Evolutionary conservation across 139 green algal genomes (phyloP).

Genomic region (Mesotaenium endlicherianum): DNA sequence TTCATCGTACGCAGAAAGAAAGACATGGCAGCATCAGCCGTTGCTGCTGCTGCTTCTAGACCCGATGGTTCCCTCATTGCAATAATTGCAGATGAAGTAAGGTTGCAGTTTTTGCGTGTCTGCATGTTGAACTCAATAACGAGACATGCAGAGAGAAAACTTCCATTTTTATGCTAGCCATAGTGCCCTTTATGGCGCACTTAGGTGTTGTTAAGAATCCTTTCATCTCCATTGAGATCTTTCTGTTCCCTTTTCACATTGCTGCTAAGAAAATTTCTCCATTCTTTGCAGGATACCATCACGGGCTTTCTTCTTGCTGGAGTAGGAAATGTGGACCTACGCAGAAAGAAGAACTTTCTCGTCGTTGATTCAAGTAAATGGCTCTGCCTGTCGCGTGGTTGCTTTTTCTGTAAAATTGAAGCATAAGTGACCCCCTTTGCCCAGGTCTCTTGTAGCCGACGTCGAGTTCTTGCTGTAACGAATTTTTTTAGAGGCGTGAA

Average conservation of each 20-base stretch:
- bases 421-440: too few species aligned
- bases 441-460: too few species aligned
- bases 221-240: background rate
- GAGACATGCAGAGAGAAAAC: background rate
- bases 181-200: background rate
- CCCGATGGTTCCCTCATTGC: slow-evolving; percentile 49
- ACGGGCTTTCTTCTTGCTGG: slow-evolving; percentile 96
- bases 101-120: too few species aligned
- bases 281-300: slow-evolving; percentile 84
- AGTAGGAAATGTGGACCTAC: slow-evolving; percentile 89
- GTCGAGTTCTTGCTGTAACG: too few species aligned
- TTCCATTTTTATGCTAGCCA: background rate
- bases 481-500: too few species aligned
- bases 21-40: slow-evolving; percentile 7
- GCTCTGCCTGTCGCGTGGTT: too few species aligned
- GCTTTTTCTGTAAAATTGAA: too few species aligned
- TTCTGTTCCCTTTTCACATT: background rate
- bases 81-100: slow-evolving; percentile 54
- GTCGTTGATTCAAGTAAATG: slow-evolving; percentile 86
- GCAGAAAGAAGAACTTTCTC: slow-evolving; percentile 89
- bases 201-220: background rate
- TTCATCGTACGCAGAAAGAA: background rate
- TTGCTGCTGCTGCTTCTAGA: background rate
- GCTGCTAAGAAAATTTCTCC: background rate
- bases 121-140: background rate